phyloP scores from a whole-genome alignment of 192 early-diverging fungal genomes.

The Umbelopsis sp. region DNA sequence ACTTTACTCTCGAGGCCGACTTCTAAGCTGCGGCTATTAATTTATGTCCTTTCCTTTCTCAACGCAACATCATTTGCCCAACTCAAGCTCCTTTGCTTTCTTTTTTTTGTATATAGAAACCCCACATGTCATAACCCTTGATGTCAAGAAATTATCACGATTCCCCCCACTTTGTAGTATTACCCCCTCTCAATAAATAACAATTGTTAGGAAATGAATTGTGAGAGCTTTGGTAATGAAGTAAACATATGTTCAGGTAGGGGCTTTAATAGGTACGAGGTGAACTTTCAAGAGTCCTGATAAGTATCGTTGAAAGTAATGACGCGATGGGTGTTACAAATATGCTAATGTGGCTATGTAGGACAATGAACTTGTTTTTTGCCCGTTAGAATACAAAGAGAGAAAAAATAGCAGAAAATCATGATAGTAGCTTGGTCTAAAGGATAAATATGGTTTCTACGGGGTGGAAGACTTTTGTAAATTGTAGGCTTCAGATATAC shows the following conservation, averaged over 20 bases:
- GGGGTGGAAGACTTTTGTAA: slow-evolving; percentile 18
- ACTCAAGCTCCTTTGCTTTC: not conserved
- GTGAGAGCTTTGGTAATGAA: not conserved
- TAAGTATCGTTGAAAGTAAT: no score
- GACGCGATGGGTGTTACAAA: no score
- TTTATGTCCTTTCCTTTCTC: not conserved
- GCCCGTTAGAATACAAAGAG: no score
- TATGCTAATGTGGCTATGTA: no score
- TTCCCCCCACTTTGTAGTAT: slow-evolving; percentile 9
- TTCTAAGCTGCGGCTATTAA: slow-evolving; percentile 52
- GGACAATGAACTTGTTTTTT: no score
- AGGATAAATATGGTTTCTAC: not conserved
- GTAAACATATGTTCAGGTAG: no score
- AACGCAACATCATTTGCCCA: no score
- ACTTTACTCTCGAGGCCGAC: slow-evolving; percentile 81
- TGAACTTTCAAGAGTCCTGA: no score
- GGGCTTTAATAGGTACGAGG: no score
- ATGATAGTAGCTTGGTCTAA: not conserved
- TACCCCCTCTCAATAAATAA: not conserved
- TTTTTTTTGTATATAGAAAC: slow-evolving; percentile 15
- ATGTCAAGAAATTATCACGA: not conserved
- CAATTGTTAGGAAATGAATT: not conserved
- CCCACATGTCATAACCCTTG: not conserved
- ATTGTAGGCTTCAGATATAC: slow-evolving; percentile 45
- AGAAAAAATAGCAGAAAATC: not conserved